Evolutionary conservation across 495 filamentous ascomycete species (phyloP).

Genomic region (Chaetomidium leptoderma): DNA sequence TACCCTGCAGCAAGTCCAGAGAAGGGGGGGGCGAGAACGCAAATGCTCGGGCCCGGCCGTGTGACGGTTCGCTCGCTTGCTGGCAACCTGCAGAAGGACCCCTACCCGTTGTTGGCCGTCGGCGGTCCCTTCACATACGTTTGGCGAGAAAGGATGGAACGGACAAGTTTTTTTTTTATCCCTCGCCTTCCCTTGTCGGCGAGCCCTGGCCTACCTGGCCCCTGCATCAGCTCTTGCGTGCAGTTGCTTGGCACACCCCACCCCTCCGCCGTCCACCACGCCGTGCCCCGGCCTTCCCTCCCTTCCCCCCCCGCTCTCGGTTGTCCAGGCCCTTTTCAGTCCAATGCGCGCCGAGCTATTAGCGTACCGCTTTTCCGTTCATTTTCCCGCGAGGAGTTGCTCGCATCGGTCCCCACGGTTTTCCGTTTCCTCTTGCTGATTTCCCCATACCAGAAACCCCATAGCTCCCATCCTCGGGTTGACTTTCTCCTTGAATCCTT

Average conservation of each 20-base stretch:
- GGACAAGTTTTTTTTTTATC: slow-evolving; percentile 21
- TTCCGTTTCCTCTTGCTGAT: slow-evolving; percentile 8
- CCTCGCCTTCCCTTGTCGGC: slow-evolving; percentile 17
- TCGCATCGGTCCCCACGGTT: slow-evolving; percentile 16
- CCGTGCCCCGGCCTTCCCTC: slow-evolving; percentile 12
- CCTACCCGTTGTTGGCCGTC: too few species aligned
- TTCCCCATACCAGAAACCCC: neutral
- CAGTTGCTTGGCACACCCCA: slow-evolving; percentile 31
- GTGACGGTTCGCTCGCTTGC: neutral
- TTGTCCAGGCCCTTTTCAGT: slow-evolving; percentile 28
- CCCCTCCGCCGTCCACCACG: slow-evolving; percentile 16
- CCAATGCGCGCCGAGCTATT: slow-evolving; percentile 26
- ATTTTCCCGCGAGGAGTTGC: slow-evolving; percentile 32
- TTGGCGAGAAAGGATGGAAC: slow-evolving; percentile 3
- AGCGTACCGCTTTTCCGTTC: slow-evolving; percentile 23
- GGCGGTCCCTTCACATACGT: neutral
- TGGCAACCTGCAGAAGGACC: neutral
- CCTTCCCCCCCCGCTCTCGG: slow-evolving; percentile 16
- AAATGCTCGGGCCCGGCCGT: neutral
- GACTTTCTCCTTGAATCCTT: slow-evolving; percentile 1
- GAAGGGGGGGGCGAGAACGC: neutral
- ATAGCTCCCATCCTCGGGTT: neutral
- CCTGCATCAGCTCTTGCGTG: slow-evolving; percentile 22
- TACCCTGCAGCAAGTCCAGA: slow-evolving; percentile 10
- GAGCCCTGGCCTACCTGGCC: slow-evolving; percentile 1